Evolutionary conservation across 1,139 yeast genomes (phyloP).

Genomic region (Blastobotrys apis): DNA sequence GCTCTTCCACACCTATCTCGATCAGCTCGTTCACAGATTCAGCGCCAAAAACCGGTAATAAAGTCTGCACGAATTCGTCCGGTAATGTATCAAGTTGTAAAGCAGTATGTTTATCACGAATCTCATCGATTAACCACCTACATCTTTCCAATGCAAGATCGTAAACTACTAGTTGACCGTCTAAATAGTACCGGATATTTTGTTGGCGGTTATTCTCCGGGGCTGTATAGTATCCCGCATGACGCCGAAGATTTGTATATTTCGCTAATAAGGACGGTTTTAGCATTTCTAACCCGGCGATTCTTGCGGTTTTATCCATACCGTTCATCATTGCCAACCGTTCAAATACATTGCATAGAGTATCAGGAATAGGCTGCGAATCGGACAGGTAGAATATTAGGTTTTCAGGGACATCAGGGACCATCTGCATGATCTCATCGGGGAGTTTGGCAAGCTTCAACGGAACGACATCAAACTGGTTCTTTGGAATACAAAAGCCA

Average conservation of each 20-base stretch:
- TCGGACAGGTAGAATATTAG: slow-evolving; percentile 22
- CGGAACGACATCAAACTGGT: slow-evolving; percentile 60
- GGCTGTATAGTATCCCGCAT: neutral
- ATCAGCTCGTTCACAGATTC: slow-evolving; percentile 16
- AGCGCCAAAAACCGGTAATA: slow-evolving; percentile 2
- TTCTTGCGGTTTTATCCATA: slow-evolving; percentile 11
- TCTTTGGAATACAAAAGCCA: slow-evolving; percentile 66
- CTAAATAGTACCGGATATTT: slow-evolving; percentile 16
- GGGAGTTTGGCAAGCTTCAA: slow-evolving; percentile 33
- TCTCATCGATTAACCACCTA: slow-evolving; percentile 1
- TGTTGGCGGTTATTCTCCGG: slow-evolving; percentile 16
- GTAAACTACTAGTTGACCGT: slow-evolving; percentile 19
- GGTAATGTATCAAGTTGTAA: neutral
- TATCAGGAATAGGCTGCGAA: slow-evolving; percentile 21
- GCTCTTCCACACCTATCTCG: slow-evolving; percentile 21
- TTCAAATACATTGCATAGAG: slow-evolving; percentile 19
- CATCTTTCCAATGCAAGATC: slow-evolving; percentile 14
- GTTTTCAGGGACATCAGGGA: slow-evolving; percentile 16
- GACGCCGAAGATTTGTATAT: neutral
- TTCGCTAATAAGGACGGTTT: slow-evolving; percentile 8
- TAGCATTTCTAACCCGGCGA: slow-evolving; percentile 10
- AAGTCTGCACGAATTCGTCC: neutral
- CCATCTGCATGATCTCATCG: slow-evolving; percentile 7
- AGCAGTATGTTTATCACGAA: neutral
- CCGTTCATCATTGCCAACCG: slow-evolving; percentile 13